phyloP scores from a whole-genome alignment of 345 rosid species.

The Punica granatum region DNA sequence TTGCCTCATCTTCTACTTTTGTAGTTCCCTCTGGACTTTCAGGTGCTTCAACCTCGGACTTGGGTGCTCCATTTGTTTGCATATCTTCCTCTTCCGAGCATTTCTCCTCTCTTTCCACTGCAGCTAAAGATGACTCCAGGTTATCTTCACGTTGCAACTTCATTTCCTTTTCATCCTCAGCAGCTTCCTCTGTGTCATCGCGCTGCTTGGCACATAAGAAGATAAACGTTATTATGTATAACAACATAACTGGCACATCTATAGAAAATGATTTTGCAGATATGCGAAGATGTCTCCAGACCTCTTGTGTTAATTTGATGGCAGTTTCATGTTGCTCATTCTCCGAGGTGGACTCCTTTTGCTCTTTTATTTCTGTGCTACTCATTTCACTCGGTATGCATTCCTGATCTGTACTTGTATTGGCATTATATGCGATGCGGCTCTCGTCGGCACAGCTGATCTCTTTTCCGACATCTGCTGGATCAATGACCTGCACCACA shows the following conservation, averaged over 20 bases:
- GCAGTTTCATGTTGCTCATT: neutral
- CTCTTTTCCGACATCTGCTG: neutral
- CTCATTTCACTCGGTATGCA: neutral
- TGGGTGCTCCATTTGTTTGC: constrained; percentile 3
- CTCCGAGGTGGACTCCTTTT: neutral
- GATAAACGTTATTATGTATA: neutral
- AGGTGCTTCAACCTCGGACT: neutral
- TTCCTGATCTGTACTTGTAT: neutral
- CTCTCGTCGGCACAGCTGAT: neutral
- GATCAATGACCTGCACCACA: neutral
- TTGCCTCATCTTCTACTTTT: neutral
- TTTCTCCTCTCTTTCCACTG: neutral
- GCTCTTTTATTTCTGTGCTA: neutral
- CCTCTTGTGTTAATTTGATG: neutral
- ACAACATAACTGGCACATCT: neutral
- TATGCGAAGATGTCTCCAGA: neutral
- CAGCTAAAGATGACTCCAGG: constrained; percentile 6
- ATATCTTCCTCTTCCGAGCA: neutral
- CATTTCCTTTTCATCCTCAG: constrained; percentile 2
- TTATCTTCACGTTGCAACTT: constrained; percentile 5
- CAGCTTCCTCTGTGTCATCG: neutral
- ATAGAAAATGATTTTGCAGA: neutral
- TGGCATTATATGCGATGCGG: neutral
- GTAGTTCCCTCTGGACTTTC: neutral
- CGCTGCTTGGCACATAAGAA: neutral